A percentile compares a stretch with the other conserved stretches of the same genome.
Evolutionary conservation across 441 rosid genomes (phyloP).

Genomic region (Pelargonium fulgidum): DNA sequence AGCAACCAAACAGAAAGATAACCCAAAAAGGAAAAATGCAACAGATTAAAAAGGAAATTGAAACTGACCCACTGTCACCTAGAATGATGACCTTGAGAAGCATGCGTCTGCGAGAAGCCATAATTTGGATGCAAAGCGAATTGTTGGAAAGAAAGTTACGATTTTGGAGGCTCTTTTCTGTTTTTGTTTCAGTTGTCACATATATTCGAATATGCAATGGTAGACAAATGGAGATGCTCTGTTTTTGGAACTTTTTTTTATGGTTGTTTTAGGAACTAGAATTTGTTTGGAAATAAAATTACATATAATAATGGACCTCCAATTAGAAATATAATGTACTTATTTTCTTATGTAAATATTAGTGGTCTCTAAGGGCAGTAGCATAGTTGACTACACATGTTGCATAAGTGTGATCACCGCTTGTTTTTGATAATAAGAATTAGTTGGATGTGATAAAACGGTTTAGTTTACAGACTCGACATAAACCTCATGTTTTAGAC

Average conservation of each 20-base stretch:
- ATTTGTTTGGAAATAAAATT: background rate
- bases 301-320: background rate
- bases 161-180: background rate
- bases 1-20: background rate
- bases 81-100: constrained; percentile 9
- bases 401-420: too few species aligned
- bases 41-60: background rate
- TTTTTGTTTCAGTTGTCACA: background rate
- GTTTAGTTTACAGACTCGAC: too few species aligned
- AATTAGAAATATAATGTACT: too few species aligned
- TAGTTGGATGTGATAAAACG: too few species aligned
- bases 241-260: background rate
- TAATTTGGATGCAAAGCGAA: background rate
- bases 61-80: constrained; percentile 5
- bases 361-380: too few species aligned
- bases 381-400: too few species aligned
- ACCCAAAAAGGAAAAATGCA: background rate
- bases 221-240: background rate
- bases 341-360: too few species aligned
- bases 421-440: too few species aligned
- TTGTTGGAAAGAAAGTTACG: background rate
- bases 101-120: constrained; percentile 9
- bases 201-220: background rate
- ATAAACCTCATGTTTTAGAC: too few species aligned
- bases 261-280: background rate